phyloP scores from a whole-genome alignment of 2,329 filamentous ascomycete genomes.

The Trichoderma sp. region DNA sequence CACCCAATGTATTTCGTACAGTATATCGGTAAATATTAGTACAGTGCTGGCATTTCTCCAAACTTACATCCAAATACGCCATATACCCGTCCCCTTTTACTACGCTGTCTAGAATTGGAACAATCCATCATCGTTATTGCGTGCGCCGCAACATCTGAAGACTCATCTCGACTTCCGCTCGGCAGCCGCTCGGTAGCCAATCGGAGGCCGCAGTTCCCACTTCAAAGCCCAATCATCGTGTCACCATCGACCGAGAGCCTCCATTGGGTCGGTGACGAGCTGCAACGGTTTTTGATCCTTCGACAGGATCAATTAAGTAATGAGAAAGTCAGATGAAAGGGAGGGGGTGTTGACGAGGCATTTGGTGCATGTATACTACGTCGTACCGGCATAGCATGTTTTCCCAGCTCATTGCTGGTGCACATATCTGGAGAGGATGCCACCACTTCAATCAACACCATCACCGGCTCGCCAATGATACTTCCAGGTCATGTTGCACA shows the following conservation, averaged over 20 bases:
- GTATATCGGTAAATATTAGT: too few species aligned
- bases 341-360: not conserved
- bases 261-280: not conserved
- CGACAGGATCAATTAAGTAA: not conserved
- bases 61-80: not conserved
- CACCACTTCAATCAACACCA: not conserved
- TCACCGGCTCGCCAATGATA: not conserved
- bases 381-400: not conserved
- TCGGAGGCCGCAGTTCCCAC: not conserved
- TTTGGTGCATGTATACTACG: not conserved
- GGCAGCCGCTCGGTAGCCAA: conserved; percentile 8
- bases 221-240: not conserved
- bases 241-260: not conserved
- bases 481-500: not conserved
- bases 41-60: not conserved
- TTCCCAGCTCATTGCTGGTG: not conserved
- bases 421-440: not conserved
- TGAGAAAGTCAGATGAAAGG: not conserved
- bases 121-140: not conserved
- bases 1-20: not conserved
- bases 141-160: not conserved
- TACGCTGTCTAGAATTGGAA: not conserved
- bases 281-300: not conserved
- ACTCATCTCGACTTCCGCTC: not conserved
- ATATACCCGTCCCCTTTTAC: not conserved